Percentiles rank a stretch among this genome's conserved stretches.
phyloP scores from a whole-genome alignment of 306 rosid species.

The Lupinus albus region DNA sequence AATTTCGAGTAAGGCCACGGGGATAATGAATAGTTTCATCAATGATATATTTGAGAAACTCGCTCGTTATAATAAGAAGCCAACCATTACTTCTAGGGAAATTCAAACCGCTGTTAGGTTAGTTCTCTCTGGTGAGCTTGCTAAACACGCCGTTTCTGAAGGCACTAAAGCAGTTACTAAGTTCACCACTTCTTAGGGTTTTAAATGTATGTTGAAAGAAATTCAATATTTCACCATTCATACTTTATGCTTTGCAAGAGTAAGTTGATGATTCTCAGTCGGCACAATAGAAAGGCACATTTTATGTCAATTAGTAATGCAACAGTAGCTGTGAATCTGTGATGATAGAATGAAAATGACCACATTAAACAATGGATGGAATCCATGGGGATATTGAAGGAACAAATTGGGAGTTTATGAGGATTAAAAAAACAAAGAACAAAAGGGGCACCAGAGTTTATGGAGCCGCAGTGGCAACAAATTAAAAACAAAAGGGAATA shows the following conservation, averaged over 20 bases:
- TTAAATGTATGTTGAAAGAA: no score
- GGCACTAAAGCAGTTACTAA: constrained; percentile 68
- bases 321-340: not conserved
- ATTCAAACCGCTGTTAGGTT: constrained; percentile 66
- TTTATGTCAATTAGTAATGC: not conserved
- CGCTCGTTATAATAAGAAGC: constrained; percentile 67
- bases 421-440: no score
- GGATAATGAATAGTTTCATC: constrained; percentile 65
- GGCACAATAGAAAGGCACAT: not conserved
- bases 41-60: constrained; percentile 67
- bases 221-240: no score
- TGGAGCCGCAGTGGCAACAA: constrained; percentile 27
- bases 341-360: not conserved
- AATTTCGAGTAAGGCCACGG: constrained; percentile 63
- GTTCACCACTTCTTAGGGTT: constrained; percentile 55
- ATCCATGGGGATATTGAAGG: constrained; percentile 95
- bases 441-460: no score
- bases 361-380: constrained; percentile 69
- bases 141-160: constrained; percentile 71
- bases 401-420: constrained; percentile 85
- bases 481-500: constrained; percentile 16
- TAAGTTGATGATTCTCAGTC: constrained; percentile 5
- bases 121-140: constrained; percentile 67
- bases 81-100: constrained; percentile 64
- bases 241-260: constrained; percentile 5